Evolutionary conservation across 176 grass and related monocot species (phyloP), one percentile per base, ranked within the genome.

Genomic region (Aegilops umbellulata): DNA sequence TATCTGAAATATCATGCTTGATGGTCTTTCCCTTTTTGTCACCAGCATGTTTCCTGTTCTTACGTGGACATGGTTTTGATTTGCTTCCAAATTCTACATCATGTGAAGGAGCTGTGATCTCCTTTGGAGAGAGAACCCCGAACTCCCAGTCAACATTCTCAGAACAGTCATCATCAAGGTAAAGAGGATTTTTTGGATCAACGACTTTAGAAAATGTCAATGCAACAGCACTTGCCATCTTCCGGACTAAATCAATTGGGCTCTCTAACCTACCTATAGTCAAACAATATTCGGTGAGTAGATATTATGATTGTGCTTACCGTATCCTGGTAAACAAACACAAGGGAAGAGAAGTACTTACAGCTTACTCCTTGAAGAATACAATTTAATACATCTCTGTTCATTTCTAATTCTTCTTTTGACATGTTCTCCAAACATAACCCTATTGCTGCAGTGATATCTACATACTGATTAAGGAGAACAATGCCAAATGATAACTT

Each of bases 301-400:
- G 72, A 88, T 77, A n/a, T 64, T 76, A 22, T 29, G 34, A 25
- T 27, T 69, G 62, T 71, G 25, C 77, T 78, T 61, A 53, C 34
- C 11, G 24, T 46, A 85, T 51, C 82, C 19, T 81, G 67, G 64
- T 75, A 84, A 85, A 36, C 49, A 66, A 85, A 81, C 76, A 41
- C 27, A 83, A 83, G 38, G 64, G 36, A 73, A 26, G 12, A 23
- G 69, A 73, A 36, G 44, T 76, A 89, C 89, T 87, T 89, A 95
- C 96, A 98, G 84, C 86, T 98, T 85, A 95, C 93, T 95, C 96
- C 96, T 86, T 94, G 90, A 82, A 95, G 92, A 85, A 98, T 94
- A 80, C 79, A 92, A 89, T 91, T 91, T 83, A 98, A 91, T 35
- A 92, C 81, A 91, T 94, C 93, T 91, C 88, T 95, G 30, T 93